Conservation (phyloP, 139 green algal genomes). For the Nannochloris sp. region DNA sequence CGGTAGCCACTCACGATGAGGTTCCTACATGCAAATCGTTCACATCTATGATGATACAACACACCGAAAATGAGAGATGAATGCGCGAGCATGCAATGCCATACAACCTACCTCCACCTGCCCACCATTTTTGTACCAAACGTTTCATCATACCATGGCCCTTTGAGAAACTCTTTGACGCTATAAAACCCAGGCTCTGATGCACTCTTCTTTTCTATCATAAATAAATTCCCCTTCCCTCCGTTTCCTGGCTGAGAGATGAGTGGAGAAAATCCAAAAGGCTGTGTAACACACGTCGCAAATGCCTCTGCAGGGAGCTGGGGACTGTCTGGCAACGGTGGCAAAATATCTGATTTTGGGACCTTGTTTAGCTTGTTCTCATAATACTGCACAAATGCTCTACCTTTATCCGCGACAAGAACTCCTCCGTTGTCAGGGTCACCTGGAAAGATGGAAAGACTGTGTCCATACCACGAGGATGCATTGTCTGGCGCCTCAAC, state of each 20-base stretch:
- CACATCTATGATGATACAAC: background rate
- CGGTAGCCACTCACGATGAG: background rate
- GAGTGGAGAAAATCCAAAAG: background rate
- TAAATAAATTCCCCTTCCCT: background rate
- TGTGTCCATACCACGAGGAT: slow-evolving; percentile 1
- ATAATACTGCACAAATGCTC: slow-evolving; percentile 3
- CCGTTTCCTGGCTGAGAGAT: background rate
- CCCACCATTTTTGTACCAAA: background rate
- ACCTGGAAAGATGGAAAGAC: slow-evolving; percentile 1
- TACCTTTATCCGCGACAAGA: background rate
- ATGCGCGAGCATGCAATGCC: too few species aligned
- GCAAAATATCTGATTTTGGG: background rate
- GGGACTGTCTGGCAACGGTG: background rate
- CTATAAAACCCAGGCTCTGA: background rate
- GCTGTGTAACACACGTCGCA: background rate
- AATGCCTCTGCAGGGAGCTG: background rate
- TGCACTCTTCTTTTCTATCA: background rate
- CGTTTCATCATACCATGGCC: background rate
- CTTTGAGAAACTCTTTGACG: background rate
- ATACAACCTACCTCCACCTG: background rate
- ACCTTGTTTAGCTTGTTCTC: background rate
- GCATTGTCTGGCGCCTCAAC: background rate
- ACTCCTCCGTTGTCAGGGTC: slow-evolving; percentile 1
- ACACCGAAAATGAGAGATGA: too few species aligned
- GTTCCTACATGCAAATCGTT: background rate